phyloP scores from a whole-genome alignment of 176 grass and related monocot species.

The Oryza australiensis region DNA sequence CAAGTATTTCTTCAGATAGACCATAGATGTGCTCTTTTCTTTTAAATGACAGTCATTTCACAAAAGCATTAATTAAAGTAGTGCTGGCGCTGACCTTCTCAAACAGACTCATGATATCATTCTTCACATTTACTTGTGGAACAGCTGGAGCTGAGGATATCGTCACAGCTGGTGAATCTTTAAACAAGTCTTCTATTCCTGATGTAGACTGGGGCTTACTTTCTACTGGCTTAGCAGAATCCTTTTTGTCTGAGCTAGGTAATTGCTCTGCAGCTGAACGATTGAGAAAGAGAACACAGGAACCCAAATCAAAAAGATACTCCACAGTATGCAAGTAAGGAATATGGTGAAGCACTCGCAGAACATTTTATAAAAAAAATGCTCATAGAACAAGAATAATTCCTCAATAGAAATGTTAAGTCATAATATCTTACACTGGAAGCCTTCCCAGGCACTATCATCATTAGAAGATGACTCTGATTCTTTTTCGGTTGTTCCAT shows the following conservation, averaged over 20 bases:
- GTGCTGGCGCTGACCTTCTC: conserved; percentile 72
- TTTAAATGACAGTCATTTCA: conserved; percentile 5
- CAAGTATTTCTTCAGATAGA: conserved; percentile 27
- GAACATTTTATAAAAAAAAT: background rate
- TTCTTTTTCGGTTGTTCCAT: conserved; percentile 64
- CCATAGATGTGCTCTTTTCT: background rate
- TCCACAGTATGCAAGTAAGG: conserved; percentile 6
- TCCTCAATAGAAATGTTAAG: conserved; percentile 13
- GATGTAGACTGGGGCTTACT: conserved; percentile 56
- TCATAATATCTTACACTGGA: conserved; percentile 71
- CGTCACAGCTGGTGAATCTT: conserved; percentile 65
- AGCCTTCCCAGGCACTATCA: conserved; percentile 86
- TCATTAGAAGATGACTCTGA: conserved; percentile 62
- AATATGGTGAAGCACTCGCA: background rate
- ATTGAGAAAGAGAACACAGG: conserved; percentile 28
- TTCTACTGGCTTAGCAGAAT: conserved; percentile 64
- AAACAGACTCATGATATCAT: conserved; percentile 97
- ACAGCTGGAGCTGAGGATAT: conserved; percentile 58
- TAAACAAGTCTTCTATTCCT: conserved; percentile 89
- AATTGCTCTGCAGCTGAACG: conserved; percentile 71
- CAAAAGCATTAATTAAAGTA: conserved; percentile 6
- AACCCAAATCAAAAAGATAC: conserved; percentile 12
- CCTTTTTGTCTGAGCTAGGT: conserved; percentile 59
- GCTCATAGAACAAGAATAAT: conserved; percentile 13
- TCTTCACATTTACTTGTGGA: conserved; percentile 61